Conservation (phyloP, 495 filamentous ascomycete genomes). For the Evansstolkia leycettana region DNA sequence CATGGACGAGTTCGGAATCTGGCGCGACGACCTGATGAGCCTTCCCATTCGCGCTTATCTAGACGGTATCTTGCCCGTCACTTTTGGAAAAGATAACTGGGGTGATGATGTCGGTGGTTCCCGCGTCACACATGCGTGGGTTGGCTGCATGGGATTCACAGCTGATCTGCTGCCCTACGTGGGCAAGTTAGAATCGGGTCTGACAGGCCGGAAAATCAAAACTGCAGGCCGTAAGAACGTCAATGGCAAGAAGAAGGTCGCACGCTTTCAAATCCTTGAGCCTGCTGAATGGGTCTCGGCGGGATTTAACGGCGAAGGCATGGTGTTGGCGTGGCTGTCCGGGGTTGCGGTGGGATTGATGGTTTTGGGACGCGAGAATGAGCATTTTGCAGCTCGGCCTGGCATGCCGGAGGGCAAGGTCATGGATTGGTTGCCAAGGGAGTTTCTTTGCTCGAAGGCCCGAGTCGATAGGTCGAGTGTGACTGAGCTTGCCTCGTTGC, state of each 20-base stretch:
- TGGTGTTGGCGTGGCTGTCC: slow-evolving; percentile 62
- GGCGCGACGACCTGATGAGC: slow-evolving; percentile 43
- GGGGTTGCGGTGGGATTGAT: slow-evolving; percentile 41
- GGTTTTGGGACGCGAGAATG: not conserved
- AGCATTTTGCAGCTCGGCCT: too few relatives aligned
- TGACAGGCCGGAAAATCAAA: slow-evolving; percentile 23
- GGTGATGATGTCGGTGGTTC: slow-evolving; percentile 30
- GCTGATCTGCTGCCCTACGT: slow-evolving; percentile 60
- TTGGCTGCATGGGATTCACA: slow-evolving; percentile 71
- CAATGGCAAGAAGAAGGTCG: too few relatives aligned
- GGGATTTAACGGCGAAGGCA: slow-evolving; percentile 67
- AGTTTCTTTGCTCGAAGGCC: too few relatives aligned
- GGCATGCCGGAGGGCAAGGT: too few relatives aligned
- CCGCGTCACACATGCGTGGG: slow-evolving; percentile 35
- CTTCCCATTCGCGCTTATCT: slow-evolving; percentile 15
- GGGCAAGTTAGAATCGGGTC: slow-evolving; percentile 42
- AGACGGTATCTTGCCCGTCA: slow-evolving; percentile 10
- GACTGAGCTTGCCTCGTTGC: too few relatives aligned
- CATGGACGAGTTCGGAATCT: slow-evolving; percentile 34
- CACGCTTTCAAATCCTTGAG: too few relatives aligned
- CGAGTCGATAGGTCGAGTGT: too few relatives aligned
- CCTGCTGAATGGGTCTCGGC: slow-evolving; percentile 41
- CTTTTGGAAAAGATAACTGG: slow-evolving; percentile 27
- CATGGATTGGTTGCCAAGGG: too few relatives aligned
- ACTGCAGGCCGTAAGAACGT: too few relatives aligned